Base-by-base conservation (phyloP, 2,329 filamentous ascomycete species). In the Curvularia sp. region DNA sequence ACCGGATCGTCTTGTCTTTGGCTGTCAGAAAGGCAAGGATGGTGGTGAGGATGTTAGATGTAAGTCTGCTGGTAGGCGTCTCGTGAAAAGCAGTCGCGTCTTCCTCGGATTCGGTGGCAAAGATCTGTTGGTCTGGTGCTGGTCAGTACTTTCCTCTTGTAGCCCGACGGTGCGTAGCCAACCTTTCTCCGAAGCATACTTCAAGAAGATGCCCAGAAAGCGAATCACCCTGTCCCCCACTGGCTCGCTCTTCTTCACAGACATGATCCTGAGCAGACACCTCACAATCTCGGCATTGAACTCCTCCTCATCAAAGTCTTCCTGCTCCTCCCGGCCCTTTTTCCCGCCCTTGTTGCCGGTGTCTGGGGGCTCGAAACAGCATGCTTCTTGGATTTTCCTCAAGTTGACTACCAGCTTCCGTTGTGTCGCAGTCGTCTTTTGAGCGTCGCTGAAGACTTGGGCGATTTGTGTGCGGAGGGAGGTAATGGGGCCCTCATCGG, bases 1-100 rank as follows among this genome's bases (percentile, higher is more conserved):
- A 99, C 57, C 95, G 87, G 46, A 98, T 90, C 58, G 90, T 90
- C 78, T 97, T 98, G 78, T 99, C 95, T 78, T 97, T 98, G 42
- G 91, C 87, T 9, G 84, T 85, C 59, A 97, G 82, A n/a, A 97
- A 80, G 5, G 90, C 90, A 3, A 96, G 81, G 19, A 95, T 79
- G 6, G 87, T 84, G 52, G 87, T 86, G 70, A 98, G 86, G 34
- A 98, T 83, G 28, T 87, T 84, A 1, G 87, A 87, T 0, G 88
- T 91, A 23, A 98, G 85, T 49, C 93, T 87, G 23, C 89, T 91
- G 64, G 87, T 95, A 0, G 94, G 93, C 0, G 93, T 97, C 71
- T 97, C 92, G 3, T 88, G 87, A 75, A 93, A 85, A 53, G 86
- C 84, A 56, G 88, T 88, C 30, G 86, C 87, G 71, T 91, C 88